Conservation (phyloP, 2,329 filamentous ascomycete species). For the Trichoderma brevicompactum region DNA sequence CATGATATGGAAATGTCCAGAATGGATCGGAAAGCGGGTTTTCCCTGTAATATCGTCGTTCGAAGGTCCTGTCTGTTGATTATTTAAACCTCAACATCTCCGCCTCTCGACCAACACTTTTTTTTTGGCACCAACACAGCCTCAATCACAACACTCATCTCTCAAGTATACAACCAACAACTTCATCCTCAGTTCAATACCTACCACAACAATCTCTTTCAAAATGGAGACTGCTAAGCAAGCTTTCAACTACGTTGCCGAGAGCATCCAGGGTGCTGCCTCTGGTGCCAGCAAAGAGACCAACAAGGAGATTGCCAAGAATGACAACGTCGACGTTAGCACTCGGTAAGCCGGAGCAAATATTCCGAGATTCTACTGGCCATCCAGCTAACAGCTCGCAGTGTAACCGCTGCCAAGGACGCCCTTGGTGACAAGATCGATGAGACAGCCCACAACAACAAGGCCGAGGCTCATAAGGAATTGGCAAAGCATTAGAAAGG, state of each 20-base stretch:
- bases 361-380: not conserved
- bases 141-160: not conserved
- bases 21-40: constrained; percentile 3
- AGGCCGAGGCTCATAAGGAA: constrained; percentile 50
- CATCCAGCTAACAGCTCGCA: constrained; percentile 40
- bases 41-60: not conserved
- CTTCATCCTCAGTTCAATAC: constrained; percentile 26
- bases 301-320: constrained; percentile 73
- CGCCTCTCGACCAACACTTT: not conserved
- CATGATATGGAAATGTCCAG: constrained; percentile 6
- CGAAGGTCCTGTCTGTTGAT: not conserved
- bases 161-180: constrained; percentile 30
- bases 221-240: constrained; percentile 62
- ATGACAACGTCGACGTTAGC: constrained; percentile 54
- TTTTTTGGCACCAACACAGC: not conserved
- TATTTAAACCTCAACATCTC: constrained; percentile 30
- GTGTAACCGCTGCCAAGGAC: constrained; percentile 53
- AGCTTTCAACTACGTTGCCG: constrained; percentile 70
- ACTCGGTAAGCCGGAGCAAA: constrained; percentile 54
- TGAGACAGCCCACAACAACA: constrained; percentile 46
- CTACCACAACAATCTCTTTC: constrained; percentile 30
- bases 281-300: constrained; percentile 67
- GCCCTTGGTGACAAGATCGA: constrained; percentile 55
- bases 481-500: constrained; percentile 36
- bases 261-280: constrained; percentile 63